These are phyloP conservation scores for Backusella liffmaniae DNA, from an alignment of 192 early-diverging fungal genomes.

Conservation along the genomic window DNA sequence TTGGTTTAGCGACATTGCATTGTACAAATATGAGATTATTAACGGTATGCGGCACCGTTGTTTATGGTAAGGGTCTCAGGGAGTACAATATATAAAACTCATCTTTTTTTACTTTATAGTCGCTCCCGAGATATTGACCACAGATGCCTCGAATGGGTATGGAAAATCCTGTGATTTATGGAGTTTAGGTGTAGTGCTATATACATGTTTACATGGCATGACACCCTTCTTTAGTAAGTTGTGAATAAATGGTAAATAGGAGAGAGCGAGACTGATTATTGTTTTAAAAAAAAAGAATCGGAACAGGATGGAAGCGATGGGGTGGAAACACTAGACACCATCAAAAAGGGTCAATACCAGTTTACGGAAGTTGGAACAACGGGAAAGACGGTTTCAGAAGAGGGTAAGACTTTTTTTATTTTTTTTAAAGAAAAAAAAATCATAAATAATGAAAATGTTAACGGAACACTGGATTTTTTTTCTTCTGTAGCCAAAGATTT, in stretches of 20 bases:
- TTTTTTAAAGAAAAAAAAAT: neutral
- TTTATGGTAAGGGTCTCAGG: constrained; percentile 47
- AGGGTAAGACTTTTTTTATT: constrained; percentile 24
- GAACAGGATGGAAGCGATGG: neutral
- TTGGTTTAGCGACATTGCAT: constrained; percentile 78
- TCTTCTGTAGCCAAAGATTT: constrained; percentile 55
- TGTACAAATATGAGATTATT: neutral
- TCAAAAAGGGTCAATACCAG: constrained; percentile 60
- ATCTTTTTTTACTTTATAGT: neutral
- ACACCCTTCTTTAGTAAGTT: constrained; percentile 66
- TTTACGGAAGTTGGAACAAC: constrained; percentile 69
- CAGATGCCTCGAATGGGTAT: neutral
- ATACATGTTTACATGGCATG: constrained; percentile 86
- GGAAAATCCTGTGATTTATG: constrained; percentile 70
- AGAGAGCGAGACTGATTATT: neutral
- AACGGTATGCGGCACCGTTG: constrained; percentile 85
- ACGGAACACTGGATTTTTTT: neutral
- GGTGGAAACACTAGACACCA: neutral
- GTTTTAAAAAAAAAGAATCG: neutral
- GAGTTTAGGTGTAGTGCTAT: constrained; percentile 94
- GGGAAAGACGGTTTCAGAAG: constrained; percentile 76
- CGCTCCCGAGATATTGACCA: constrained; percentile 6
- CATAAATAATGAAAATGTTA: neutral
- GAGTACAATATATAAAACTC: neutral
- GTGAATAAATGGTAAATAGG: neutral